Conservation (phyloP, 1,284 basidiomycete genomes). For the Cutaneotrichosporon daszewskae region DNA sequence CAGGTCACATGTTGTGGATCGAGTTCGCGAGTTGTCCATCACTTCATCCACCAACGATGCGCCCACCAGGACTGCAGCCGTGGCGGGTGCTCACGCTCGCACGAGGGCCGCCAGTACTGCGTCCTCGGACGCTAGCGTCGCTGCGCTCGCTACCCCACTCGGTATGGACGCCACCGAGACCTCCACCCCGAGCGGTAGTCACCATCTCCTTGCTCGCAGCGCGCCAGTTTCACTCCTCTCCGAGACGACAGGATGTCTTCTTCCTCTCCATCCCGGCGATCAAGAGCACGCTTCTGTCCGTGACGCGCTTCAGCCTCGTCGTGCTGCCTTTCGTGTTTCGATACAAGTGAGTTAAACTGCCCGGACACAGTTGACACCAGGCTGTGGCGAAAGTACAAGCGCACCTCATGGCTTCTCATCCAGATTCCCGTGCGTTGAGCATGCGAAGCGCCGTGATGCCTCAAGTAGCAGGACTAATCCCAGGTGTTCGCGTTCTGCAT, state of each 20-base stretch:
- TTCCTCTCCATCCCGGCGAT: constrained; percentile 51
- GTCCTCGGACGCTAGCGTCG: no score
- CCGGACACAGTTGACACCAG: constrained; percentile 20
- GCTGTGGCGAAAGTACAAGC: constrained; percentile 47
- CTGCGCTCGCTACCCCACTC: no score
- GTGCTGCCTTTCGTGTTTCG: constrained; percentile 51
- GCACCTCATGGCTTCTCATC: constrained; percentile 45
- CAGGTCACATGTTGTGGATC: no score
- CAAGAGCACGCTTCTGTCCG: constrained; percentile 45
- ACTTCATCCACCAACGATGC: no score
- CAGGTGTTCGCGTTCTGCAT: constrained; percentile 52
- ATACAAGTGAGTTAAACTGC: constrained; percentile 38
- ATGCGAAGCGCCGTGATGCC: no score
- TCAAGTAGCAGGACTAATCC: constrained; percentile 2
- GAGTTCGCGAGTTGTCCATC: no score
- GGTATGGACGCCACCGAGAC: no score
- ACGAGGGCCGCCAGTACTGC: no score
- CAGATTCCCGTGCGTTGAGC: constrained; percentile 47
- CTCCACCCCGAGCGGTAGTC: no score
- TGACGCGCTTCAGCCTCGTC: constrained; percentile 49
- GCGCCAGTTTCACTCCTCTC: constrained; percentile 45
- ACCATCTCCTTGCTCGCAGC: no score
- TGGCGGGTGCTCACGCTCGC: no score
- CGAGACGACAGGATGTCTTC: constrained; percentile 46
- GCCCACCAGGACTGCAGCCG: no score